These are phyloP conservation scores for Monosporozyma servazzii DNA, from an alignment of 805 yeast species.

Conservation along the genomic window DNA sequence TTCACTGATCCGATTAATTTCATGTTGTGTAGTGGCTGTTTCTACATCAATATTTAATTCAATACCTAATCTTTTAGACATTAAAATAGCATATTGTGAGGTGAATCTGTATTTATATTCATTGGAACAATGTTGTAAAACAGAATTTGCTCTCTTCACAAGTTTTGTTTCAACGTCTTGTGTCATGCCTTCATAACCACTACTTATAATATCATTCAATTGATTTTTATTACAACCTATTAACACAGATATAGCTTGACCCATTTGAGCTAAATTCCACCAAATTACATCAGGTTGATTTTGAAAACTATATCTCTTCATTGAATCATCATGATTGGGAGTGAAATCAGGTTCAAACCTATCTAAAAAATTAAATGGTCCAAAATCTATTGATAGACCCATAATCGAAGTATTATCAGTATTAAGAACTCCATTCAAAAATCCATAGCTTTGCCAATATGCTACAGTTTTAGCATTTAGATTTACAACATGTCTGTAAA, in stretches of 20 bases:
- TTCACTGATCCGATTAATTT: conserved; percentile 7
- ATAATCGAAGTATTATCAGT: conserved; percentile 89
- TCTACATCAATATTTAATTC: conserved; percentile 15
- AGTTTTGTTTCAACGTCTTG: conserved; percentile 42
- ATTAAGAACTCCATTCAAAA: conserved; percentile 86
- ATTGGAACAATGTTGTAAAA: conserved; percentile 56
- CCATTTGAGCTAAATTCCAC: conserved; percentile 86
- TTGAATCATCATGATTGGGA: conserved; percentile 81
- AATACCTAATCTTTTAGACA: conserved; percentile 66
- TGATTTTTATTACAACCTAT: conserved; percentile 60
- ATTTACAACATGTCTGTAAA: conserved; percentile 62
- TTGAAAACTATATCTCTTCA: conserved; percentile 63
- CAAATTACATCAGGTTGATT: conserved; percentile 81
- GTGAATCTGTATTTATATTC: conserved; percentile 58
- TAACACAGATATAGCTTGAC: conserved; percentile 73
- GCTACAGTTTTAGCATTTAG: conserved; percentile 74
- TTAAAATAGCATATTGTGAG: conserved; percentile 43
- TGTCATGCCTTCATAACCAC: conserved; percentile 4
- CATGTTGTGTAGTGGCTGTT: conserved; percentile 4
- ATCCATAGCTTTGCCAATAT: conserved; percentile 85
- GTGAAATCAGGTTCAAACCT: conserved; percentile 72
- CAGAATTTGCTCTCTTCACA: conserved; percentile 49
- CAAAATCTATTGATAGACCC: conserved; percentile 86
- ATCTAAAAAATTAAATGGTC: conserved; percentile 90
- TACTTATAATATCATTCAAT: conserved; percentile 32